phyloP scores from a whole-genome alignment of 495 filamentous ascomycete genomes.

The Amniculicola lignicola region DNA sequence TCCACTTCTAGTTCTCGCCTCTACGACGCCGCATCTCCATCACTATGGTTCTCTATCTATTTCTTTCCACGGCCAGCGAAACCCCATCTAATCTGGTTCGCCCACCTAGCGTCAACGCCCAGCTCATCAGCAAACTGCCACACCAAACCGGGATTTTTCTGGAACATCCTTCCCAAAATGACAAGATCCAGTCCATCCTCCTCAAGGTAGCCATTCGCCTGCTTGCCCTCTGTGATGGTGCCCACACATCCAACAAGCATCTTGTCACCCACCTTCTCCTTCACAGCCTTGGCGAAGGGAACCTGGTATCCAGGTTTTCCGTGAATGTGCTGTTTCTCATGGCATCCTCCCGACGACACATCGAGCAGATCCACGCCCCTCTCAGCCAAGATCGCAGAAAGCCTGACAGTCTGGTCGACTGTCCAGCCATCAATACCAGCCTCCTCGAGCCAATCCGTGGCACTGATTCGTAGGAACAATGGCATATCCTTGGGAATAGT shows the following conservation, averaged over 20 bases:
- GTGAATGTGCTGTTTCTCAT: constrained; percentile 56
- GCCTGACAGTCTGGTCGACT: constrained; percentile 55
- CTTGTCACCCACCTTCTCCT: constrained; percentile 53
- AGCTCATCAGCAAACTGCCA: constrained; percentile 69
- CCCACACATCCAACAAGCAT: constrained; percentile 72
- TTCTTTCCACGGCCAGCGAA: constrained; percentile 43
- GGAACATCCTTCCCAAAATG: constrained; percentile 62
- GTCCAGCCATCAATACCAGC: constrained; percentile 59
- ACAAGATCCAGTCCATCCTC: constrained; percentile 58
- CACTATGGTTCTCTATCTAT: constrained; percentile 3
- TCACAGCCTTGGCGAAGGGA: constrained; percentile 56
- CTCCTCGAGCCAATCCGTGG: constrained; percentile 70
- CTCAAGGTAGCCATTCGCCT: constrained; percentile 45
- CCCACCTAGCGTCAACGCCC: constrained; percentile 57
- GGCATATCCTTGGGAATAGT: constrained; percentile 60
- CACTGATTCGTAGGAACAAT: constrained; percentile 65
- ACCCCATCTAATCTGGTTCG: constrained; percentile 67
- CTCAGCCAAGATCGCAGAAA: constrained; percentile 63
- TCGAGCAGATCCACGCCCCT: constrained; percentile 73
- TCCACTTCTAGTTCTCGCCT: not conserved
- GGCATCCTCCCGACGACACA: constrained; percentile 67
- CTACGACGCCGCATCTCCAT: not conserved
- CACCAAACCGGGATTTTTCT: constrained; percentile 66
- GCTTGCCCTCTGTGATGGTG: constrained; percentile 55
- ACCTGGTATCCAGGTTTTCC: constrained; percentile 58